Base-by-base conservation (phyloP, 1,284 basidiomycete genomes). In the Sporisorium iseilematis-ciliati region DNA sequence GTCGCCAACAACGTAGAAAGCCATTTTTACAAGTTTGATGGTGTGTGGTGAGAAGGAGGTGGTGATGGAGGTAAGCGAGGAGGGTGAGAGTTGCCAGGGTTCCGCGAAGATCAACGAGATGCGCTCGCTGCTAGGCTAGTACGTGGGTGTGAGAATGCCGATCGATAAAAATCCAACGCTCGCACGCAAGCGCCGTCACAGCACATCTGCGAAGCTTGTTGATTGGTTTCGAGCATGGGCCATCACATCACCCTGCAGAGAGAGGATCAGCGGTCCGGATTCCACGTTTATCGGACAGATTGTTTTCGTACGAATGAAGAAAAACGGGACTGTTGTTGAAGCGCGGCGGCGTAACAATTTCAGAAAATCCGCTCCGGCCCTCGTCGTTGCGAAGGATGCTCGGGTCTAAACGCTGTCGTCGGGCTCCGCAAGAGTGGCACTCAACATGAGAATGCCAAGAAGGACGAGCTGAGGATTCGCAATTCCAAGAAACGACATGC, bases 1-100 rank as follows among this genome's bases (percentile, higher is more conserved):
- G 48, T 81, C 79, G 35, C 79, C 79, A 71, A 78, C 72, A 54
- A 62, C 43, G 79, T 75, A 81, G 26, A 65, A 57, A 63, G 78
- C 75, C 79, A 81, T 81, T 62, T 61, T 76, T 42, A 56, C 4
- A 26, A 23, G 20, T 14, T 42, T 26, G 11, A n/a, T 40, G 11
- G 20, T 38, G 35, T 38, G 35, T 14, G 14, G 3, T 16, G 18
- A 33, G n/a, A 20, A 48, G 33, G 21, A 26, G 49, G 38, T 45
- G 48, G 26, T 35, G 29, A 31, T 51, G 29, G 26, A 42, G 20
- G 54, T 14, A 16, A 56, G 20, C 14, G 42, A 18, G 33, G 6
- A 35, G 26, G 6, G 11, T 23, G n/a, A 20, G 51, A 4, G 33
- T 33, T n/a, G 11, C 40, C 29, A 20, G 49, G 31, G 50, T 55